phyloP scores from a whole-genome alignment of 805 yeast genomes.

The Yarrowia phangngaensis region DNA sequence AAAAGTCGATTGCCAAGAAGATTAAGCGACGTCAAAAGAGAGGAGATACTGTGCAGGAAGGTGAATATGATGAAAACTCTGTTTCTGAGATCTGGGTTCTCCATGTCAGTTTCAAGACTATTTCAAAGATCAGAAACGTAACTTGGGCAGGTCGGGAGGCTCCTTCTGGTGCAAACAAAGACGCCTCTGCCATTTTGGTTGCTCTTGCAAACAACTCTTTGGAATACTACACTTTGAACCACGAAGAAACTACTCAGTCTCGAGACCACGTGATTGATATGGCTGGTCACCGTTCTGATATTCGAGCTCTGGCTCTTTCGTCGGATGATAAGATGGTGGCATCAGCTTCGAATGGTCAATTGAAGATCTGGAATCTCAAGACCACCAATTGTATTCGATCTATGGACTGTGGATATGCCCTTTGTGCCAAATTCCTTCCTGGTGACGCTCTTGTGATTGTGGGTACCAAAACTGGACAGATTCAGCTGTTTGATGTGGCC shows the following conservation, averaged over 20 bases:
- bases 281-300: constrained; percentile 86
- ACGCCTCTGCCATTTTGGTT: constrained; percentile 54
- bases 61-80: constrained; percentile 40
- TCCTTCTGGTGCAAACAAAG: constrained; percentile 32
- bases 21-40: constrained; percentile 67
- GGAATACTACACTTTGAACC: constrained; percentile 57
- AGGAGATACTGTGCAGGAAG: constrained; percentile 52
- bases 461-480: constrained; percentile 82
- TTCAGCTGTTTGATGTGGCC: constrained; percentile 82
- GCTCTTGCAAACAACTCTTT: constrained; percentile 71
- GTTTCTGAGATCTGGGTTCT: constrained; percentile 53
- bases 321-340: constrained; percentile 76
- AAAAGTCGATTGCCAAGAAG: constrained; percentile 71
- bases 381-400: constrained; percentile 76
- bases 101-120: constrained; percentile 61
- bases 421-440: constrained; percentile 77
- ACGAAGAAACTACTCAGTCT: constrained; percentile 51
- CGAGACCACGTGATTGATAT: constrained; percentile 59
- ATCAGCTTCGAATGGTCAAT: constrained; percentile 83
- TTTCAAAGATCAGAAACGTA: constrained; percentile 59
- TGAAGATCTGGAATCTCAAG: constrained; percentile 82
- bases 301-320: constrained; percentile 77
- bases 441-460: constrained; percentile 84
- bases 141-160: constrained; percentile 47
- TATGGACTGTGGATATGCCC: constrained; percentile 82